A percentile compares a stretch with the other conserved stretches of the same genome.
phyloP scores from a whole-genome alignment of 345 rosid genomes.

The Ceriops zippeliana region DNA sequence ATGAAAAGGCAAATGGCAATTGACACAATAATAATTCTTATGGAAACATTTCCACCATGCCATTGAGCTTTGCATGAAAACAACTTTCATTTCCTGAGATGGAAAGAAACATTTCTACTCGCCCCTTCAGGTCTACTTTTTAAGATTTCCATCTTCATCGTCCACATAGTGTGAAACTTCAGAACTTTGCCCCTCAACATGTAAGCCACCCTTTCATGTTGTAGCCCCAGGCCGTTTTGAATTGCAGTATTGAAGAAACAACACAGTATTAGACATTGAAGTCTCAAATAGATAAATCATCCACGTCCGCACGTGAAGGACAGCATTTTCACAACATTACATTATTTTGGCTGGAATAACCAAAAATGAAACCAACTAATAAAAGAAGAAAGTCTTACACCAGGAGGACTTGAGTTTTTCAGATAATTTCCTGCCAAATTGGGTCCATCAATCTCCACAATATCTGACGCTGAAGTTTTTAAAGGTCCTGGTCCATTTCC shows the following conservation, averaged over 20 bases:
- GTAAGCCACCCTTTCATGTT: slow-evolving; percentile 70
- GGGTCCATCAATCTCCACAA: slow-evolving; percentile 83
- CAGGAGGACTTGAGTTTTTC: slow-evolving; percentile 69
- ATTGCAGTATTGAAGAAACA: slow-evolving; percentile 17
- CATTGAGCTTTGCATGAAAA: neutral
- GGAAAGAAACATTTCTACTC: slow-evolving; percentile 11
- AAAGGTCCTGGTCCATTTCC: slow-evolving; percentile 43
- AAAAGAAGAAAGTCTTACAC: slow-evolving; percentile 48
- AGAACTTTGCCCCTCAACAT: slow-evolving; percentile 75
- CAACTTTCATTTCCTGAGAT: neutral
- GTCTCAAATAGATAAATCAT: no score
- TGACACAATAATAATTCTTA: no score
- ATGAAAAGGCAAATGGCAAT: no score
- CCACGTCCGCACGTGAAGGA: no score
- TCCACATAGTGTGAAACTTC: slow-evolving; percentile 77
- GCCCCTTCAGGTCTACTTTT: slow-evolving; percentile 93
- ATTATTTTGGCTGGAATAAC: neutral
- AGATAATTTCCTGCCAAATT: slow-evolving; percentile 63
- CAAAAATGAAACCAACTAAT: neutral
- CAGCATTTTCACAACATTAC: no score
- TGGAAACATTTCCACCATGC: no score
- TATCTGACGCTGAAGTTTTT: slow-evolving; percentile 56
- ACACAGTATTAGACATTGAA: slow-evolving; percentile 4
- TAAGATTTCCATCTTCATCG: slow-evolving; percentile 84
- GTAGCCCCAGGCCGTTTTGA: slow-evolving; percentile 68